Conservation (phyloP, 2,329 filamentous ascomycete genomes). For the Aureobasidium sp. region DNA sequence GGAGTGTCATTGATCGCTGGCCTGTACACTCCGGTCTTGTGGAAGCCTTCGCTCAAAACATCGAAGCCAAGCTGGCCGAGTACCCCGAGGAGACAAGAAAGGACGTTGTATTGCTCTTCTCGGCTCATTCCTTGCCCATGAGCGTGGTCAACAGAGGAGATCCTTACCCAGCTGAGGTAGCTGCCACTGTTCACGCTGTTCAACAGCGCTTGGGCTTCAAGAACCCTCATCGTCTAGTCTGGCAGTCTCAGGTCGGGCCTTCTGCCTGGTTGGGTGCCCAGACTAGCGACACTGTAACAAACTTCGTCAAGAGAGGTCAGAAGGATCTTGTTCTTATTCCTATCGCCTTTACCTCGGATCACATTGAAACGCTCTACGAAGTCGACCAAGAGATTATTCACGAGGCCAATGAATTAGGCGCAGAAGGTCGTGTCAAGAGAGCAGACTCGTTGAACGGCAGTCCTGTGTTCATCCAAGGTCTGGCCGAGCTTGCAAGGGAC, state of each 20-base stretch:
- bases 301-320: slow-evolving; percentile 84
- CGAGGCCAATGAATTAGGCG: slow-evolving; percentile 68
- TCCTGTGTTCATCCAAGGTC: slow-evolving; percentile 78
- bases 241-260: slow-evolving; percentile 97
- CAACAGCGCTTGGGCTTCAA: slow-evolving; percentile 83
- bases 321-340: slow-evolving; percentile 87
- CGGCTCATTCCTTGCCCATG: slow-evolving; percentile 94
- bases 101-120: slow-evolving; percentile 82
- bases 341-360: slow-evolving; percentile 97
- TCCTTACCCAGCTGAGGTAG: slow-evolving; percentile 90
- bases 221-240: slow-evolving; percentile 89
- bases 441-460: slow-evolving; percentile 89
- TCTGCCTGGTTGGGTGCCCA: slow-evolving; percentile 93
- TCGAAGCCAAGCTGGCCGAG: slow-evolving; percentile 73
- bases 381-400: slow-evolving; percentile 92
- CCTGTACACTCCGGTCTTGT: slow-evolving; percentile 84
- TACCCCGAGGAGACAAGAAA: slow-evolving; percentile 77
- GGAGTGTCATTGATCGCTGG: slow-evolving; percentile 98
- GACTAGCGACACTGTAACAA: slow-evolving; percentile 77
- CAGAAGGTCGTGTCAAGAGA: slow-evolving; percentile 61
- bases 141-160: slow-evolving; percentile 93
- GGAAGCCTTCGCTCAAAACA: slow-evolving; percentile 86
- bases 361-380: slow-evolving; percentile 95
- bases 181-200: slow-evolving; percentile 92
- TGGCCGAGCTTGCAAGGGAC: slow-evolving; percentile 76